Evolutionary conservation across 2,329 filamentous ascomycete species (phyloP), one percentile per base, ranked within the genome.

Genomic region (Fusarium succisae): DNA sequence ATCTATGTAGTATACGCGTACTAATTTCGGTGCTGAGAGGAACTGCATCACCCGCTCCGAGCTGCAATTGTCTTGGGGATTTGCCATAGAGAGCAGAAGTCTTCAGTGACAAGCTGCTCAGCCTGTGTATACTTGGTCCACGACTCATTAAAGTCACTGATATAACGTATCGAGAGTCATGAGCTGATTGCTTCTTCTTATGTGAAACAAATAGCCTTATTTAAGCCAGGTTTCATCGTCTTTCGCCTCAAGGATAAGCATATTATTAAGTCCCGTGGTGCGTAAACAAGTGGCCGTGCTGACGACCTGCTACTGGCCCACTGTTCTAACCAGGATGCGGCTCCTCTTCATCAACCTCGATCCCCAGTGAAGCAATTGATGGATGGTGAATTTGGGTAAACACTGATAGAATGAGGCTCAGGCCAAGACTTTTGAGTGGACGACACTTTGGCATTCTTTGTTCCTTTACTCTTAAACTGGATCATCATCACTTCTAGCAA

Each of bases 41-140:
- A 9, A 26, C 2, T 14, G 22, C 15, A 24, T 30, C 5, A 9
- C 1, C 2, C 7, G 1, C 8, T 0, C 22, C 11, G 0, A 32
- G 20, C 20, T 9, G 10, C 20, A 32, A 7, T 9, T 30, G 3
- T 5, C 28, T 10, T 32, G 0, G 2, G 5, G 6, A 24, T 0
- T 1, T 10, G 15, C 6, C 0, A 0, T 10, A 0, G 2, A 24
- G 3, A 14, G 1, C 2, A 51, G 22, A 1, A 14, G 8, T 51
- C 11, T 35, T 8, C 12, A 24, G 22, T 13, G 1, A 32, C 5
- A 3, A 32, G 12, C 22, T 24, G 11, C 22, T 35, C 30, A 24
- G 48, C 8, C 2, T 5, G 4, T 38, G 18, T 9, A 17, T 12
- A 14, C 1, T 24, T 3, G 0, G 20, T 7, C 1, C 18, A 54